Evolutionary conservation across 2,329 filamentous ascomycete species (phyloP), one percentile per base, ranked within the genome.

Genomic region (Phialophora expanda): DNA sequence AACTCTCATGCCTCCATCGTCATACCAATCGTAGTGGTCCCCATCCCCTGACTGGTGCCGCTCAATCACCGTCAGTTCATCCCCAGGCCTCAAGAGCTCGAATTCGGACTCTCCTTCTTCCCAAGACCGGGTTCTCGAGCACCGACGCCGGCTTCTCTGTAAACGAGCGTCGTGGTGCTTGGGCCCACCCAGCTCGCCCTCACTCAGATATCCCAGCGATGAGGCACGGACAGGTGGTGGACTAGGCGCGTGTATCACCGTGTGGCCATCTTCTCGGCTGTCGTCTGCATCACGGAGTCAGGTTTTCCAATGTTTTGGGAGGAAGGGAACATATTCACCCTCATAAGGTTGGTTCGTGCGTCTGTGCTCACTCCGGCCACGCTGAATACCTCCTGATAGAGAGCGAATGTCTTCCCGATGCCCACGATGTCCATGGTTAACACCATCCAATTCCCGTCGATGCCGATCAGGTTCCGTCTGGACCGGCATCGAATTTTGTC

Each of bases 11-110:
- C 71, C 71, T 38, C 68, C 57, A 32, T 59, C 30, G 50, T 72
- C 71, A 44, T 70, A 70, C 65, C 66, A 67, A 32, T 70, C 62
- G 48, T 72, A 72, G 46, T 72, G 68, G 34, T 71, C 66, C n/a
- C 22, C 50, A 4, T n/a, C 32, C 61, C 32, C 22, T 30, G 46
- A 48, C 32, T n/a, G 48, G 44, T 62, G 64, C 32, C 61, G 63
- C 44, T 68, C 66, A 48, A 66, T 64, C 34, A 66, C 41, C 32
- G 61, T 65, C 30, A 69, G 24, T 54, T 62, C 61, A 55, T 66
- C 66, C 22, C 64, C 61, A 8, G 61, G 61, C 17, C 53, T 54
- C 51, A 66, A 17, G 30, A 62, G 58, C 28, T 56, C 44, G 14
- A 54, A 32, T n/a, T 34, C 48, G 2, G 14, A 44, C 8, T 32